Evolutionary conservation across 371 early-diverging fungal species (phyloP), one percentile per base, ranked within the genome.

Genomic region (Cokeromyces recurvatus): DNA sequence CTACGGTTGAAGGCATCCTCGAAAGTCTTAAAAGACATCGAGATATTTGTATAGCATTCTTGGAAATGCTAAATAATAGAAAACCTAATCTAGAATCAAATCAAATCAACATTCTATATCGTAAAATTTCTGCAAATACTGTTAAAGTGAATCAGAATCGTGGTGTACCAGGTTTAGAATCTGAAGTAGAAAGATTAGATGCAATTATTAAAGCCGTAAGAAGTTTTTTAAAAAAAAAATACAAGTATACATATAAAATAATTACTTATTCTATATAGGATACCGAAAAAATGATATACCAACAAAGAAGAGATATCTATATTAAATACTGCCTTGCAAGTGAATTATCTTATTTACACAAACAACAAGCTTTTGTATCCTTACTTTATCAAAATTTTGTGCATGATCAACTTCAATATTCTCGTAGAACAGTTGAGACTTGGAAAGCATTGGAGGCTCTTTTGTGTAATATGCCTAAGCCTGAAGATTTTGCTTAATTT

Each of bases 1-100:
- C 43, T 4, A 17, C 43, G 11, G 38, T 20, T 11, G 29, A 36
- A 1, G 76, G 74, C 4, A 66, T 84, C 16, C 55, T 86, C 7
- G 89, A 89, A 39, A 74, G 71, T 44, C 45, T 89, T 43, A 86
- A 86, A 43, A 66, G 79, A 16, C 78, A 86, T 39, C 72, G 85
- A 2, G 86, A 86, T 53, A 51, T 86, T 11, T 60, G 80, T 8
- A 59, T 76, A 4, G 47, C 48, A 4, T 54, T 48, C 20, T 41
- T 59, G 35, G 59, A 64, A 15, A 48, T 64, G 53, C 16, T 64
- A 31, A 56, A 64, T 12, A n/a, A n/a, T n/a, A 39, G 64, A 35
- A 59, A 53, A 24, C 25, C 41, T 10, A 51, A 27, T 37, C 39
- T 64, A 32, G 61, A 66, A 6, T 52, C 43, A 12, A 67, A 68